Base-by-base conservation (phyloP, 2,329 filamentous ascomycete species). In the Fusarium oxysporum region DNA sequence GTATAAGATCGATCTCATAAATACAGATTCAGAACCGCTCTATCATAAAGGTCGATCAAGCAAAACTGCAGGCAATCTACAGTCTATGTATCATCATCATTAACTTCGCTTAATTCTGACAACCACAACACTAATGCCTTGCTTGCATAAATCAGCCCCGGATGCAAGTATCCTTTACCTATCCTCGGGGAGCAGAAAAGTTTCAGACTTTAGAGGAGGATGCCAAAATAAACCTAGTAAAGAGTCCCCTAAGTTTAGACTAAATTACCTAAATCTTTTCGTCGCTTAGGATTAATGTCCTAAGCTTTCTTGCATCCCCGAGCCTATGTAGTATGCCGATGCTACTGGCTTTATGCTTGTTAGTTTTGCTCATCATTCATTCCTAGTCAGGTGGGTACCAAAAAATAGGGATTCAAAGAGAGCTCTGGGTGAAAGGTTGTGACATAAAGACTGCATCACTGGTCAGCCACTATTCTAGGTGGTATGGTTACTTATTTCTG, bases 271-370 rank as follows among this genome's bases (percentile, higher is more conserved):
- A 30, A 11, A 30, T 12, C 9, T 30, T 30, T 30, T 30, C 10
- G 30, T 30, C 30, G 10, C 30, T 30, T 30, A 30, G 30, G 30
- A 30, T 30, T 30, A 30, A 30, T 30, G 30, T 11, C 30, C 30
- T 30, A 30, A 30, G 30, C 30, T 30, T 30, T 30, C 30, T 30
- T 30, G 11, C 30, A 12, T 30, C 30, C 30, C 30, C 30, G 9
- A 30, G 30, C 28, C 28, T 8, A 25, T 21, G 53, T 35, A 57
- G 40, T 47, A 56, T 55, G 57, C 57, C 37, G 23, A 61, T 61
- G 23, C 23, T 70, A 37, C 65, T 53, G 70, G 70, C 69, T 65
- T 72, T 38, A 67, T 72, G 70, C 65, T 67, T 67, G 70, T 70
- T 48, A 38, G 23, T 53, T 53, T 53, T 53, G 50, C 23, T 21